Percentiles rank a stretch among this genome's conserved stretches.
These are phyloP conservation scores for Mallotus repandus DNA, from an alignment of 441 rosid species.

Conservation along the genomic window DNA sequence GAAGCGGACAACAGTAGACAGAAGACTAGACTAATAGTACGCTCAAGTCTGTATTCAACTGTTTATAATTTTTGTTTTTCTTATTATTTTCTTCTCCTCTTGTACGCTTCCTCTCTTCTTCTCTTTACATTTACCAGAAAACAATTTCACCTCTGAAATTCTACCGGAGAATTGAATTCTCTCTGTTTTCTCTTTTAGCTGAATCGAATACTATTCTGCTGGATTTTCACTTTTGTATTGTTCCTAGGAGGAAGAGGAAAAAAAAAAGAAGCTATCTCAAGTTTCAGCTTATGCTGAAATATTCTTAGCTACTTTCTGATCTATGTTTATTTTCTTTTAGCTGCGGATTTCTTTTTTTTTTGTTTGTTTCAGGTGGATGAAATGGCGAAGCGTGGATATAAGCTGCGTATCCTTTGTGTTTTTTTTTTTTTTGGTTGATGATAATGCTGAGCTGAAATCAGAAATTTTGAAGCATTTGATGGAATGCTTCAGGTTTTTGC, in stretches of 20 bases:
- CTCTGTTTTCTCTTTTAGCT: too few species aligned
- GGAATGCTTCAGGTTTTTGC: background rate
- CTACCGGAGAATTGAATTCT: too few species aligned
- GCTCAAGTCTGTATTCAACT: conserved; percentile 25
- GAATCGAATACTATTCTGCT: conserved; percentile 5
- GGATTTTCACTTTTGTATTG: conserved; percentile 9
- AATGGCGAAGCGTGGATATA: conserved; percentile 93
- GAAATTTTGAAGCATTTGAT: conserved; percentile 20
- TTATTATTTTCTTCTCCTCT: background rate
- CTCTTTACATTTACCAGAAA: background rate
- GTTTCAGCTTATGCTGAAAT: background rate
- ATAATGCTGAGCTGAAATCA: conserved; percentile 24
- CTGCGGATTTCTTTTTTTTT: background rate
- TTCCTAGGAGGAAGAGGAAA: background rate
- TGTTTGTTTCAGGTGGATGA: background rate
- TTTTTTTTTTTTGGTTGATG: background rate
- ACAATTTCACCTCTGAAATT: background rate
- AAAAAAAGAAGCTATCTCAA: background rate
- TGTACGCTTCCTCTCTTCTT: background rate
- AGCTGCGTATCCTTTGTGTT: conserved; percentile 85
- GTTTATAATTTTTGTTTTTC: background rate
- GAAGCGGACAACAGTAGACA: too few species aligned
- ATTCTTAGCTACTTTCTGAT: background rate
- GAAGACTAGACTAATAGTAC: too few species aligned
- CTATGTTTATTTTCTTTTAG: background rate